Percentiles rank a stretch among this genome's conserved stretches.
Evolutionary conservation across 2,329 filamentous ascomycete genomes (phyloP).

Genomic region (Penicillium glabrum): DNA sequence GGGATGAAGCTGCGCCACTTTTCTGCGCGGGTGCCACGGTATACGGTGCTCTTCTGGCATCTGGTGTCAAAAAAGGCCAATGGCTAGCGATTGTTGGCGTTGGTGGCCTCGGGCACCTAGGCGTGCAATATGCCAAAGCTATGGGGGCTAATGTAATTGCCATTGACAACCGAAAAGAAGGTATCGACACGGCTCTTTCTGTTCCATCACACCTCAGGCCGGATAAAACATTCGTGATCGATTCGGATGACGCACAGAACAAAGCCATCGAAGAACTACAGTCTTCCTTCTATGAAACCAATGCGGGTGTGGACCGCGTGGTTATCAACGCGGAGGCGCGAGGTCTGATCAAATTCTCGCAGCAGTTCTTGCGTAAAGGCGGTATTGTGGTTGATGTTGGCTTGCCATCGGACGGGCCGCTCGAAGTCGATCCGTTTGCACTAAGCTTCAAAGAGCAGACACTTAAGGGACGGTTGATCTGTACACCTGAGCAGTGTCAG

Average conservation of each 20-base stretch:
- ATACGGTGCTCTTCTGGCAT: constrained; percentile 8
- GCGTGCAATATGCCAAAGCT: constrained; percentile 34
- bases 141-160: constrained; percentile 20
- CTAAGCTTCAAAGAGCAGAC: constrained; percentile 16
- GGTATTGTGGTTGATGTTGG: constrained; percentile 12
- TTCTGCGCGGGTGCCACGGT: constrained; percentile 35
- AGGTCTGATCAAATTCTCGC: constrained; percentile 4
- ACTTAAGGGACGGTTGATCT: constrained; percentile 10
- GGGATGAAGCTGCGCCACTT: constrained; percentile 32
- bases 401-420: constrained; percentile 2
- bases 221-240: constrained; percentile 10
- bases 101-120: constrained; percentile 32
- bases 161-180: constrained; percentile 13
- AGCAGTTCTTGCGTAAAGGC: constrained; percentile 11
- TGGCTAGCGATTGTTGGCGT: constrained; percentile 29
- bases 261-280: constrained; percentile 8
- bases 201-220: constrained; percentile 6
- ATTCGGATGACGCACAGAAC: constrained; percentile 13
- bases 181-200: neutral
- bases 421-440: constrained; percentile 15
- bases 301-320: constrained; percentile 9
- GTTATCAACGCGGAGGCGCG: constrained; percentile 11
- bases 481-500: constrained; percentile 13
- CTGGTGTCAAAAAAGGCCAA: constrained; percentile 25
- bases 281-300: constrained; percentile 11